Evolutionary conservation across 2,329 filamentous ascomycete genomes (phyloP).

Genomic region (Beauveria sp.): DNA sequence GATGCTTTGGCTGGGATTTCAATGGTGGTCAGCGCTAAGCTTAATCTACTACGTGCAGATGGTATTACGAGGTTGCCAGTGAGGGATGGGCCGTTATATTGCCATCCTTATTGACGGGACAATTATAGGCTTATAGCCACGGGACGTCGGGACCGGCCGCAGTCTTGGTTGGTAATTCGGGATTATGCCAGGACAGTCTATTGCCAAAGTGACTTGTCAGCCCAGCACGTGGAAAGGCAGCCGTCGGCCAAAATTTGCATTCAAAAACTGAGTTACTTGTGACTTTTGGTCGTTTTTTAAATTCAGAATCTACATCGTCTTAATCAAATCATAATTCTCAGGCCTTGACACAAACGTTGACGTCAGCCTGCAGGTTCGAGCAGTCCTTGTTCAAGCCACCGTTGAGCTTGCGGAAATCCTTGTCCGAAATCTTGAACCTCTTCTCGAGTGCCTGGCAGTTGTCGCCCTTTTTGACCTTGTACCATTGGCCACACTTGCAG

Average conservation of each 20-base stretch:
- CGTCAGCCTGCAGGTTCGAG: neutral
- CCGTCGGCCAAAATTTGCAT: too few species aligned
- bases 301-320: too few species aligned
- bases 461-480: slow-evolving; percentile 11
- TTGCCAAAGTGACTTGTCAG: too few species aligned
- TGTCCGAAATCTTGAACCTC: neutral
- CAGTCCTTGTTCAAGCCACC: slow-evolving; percentile 2
- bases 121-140: neutral
- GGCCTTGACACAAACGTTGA: slow-evolving; percentile 9
- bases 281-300: too few species aligned
- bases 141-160: neutral
- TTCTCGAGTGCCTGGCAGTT: slow-evolving; percentile 6
- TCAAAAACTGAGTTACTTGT: too few species aligned
- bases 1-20: neutral
- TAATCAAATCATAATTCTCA: neutral
- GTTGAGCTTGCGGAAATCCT: slow-evolving; percentile 2
- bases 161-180: too few species aligned
- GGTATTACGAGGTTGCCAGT: neutral
- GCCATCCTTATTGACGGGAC: neutral
- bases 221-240: too few species aligned
- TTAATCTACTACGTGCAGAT: neutral
- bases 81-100: neutral
- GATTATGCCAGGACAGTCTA: too few species aligned
- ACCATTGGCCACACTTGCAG: slow-evolving; percentile 9
- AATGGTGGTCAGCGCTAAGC: neutral